Evolutionary conservation across 306 rosid genomes (phyloP), one percentile per base, ranked within the genome.

Genomic region (Betula pendula): DNA sequence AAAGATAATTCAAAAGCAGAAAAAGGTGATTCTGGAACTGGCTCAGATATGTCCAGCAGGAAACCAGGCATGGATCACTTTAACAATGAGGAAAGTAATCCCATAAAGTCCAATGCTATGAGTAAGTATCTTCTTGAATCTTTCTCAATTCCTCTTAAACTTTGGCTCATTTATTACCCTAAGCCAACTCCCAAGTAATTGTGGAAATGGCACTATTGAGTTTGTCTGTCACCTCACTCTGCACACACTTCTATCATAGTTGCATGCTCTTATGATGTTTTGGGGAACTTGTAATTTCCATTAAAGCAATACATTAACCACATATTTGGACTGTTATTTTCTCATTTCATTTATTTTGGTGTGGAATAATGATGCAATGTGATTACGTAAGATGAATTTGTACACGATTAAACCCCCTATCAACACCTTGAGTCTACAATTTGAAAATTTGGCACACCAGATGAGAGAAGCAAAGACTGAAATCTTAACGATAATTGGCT

Each of bases 21-120:
- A 73, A 49, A 72, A 78, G 84, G 79, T 76, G 83, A 63, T 75
- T 75, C 84, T 29, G 81, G 29, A 72, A 77, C 75, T 72, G 70
- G 67, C 14, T 50, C 77, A 29, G 79, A 81, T 63, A 27, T 48
- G 12, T 80, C 80, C 38, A 53, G 79, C 77, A 74, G 81, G 82
- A 92, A 87, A 77, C 70, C 76, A 38, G 92, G 96, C 81, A 40
- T 89, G 38, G 96, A 95, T 85, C 88, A 76, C 84, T 95, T 92
- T 82, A 87, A 89, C 74, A 66, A 82, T 38, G 92, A 60, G 63
- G 96, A 92, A 87, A 79, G 77, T 56, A 89, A 95, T 85, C 98
- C 97, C 3, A 85, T 83, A 75, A 92, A 91, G 81, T 87, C 94
- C 63, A 81, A 68, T 53, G 97, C 99, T 27, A 85, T 91, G 92